Conservation (phyloP, 2,329 filamentous ascomycete species). For the Metarhizium anisopliae region DNA sequence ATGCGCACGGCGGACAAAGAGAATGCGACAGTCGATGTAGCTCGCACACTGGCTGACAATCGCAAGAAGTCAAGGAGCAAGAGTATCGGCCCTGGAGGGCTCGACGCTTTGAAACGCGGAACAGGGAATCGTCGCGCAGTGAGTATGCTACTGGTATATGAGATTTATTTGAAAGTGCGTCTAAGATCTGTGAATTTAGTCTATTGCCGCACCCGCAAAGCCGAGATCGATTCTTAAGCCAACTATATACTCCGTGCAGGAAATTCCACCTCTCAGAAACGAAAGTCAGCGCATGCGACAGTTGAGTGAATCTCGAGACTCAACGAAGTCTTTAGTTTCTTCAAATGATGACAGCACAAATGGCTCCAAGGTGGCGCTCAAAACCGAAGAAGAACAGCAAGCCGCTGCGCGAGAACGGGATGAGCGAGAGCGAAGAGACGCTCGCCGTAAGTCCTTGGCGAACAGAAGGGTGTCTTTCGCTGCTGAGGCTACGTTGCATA, state of each 20-base stretch:
- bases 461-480: constrained; percentile 94
- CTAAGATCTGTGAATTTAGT: constrained; percentile 27
- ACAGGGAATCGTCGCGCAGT: constrained; percentile 75
- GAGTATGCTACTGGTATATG: constrained; percentile 18
- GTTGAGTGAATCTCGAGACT: constrained; percentile 2
- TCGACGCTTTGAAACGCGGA: constrained; percentile 70
- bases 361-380: constrained; percentile 52
- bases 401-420: constrained; percentile 61
- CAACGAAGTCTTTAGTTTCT: constrained; percentile 8
- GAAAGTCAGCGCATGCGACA: background rate
- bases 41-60: constrained; percentile 40
- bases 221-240: constrained; percentile 73
- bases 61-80: constrained; percentile 79
- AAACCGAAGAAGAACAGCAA: constrained; percentile 63
- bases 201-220: constrained; percentile 42
- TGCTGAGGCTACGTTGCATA: constrained; percentile 92
- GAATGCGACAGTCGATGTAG: constrained; percentile 63
- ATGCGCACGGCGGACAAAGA: constrained; percentile 59
- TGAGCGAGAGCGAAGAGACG: constrained; percentile 70
- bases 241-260: constrained; percentile 56
- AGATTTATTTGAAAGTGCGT: background rate
- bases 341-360: constrained; percentile 15
- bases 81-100: constrained; percentile 85
- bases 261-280: constrained; percentile 57
- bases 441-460: constrained; percentile 83